Evolutionary conservation across 345 rosid species (phyloP).

Genomic region (Populus alba): DNA sequence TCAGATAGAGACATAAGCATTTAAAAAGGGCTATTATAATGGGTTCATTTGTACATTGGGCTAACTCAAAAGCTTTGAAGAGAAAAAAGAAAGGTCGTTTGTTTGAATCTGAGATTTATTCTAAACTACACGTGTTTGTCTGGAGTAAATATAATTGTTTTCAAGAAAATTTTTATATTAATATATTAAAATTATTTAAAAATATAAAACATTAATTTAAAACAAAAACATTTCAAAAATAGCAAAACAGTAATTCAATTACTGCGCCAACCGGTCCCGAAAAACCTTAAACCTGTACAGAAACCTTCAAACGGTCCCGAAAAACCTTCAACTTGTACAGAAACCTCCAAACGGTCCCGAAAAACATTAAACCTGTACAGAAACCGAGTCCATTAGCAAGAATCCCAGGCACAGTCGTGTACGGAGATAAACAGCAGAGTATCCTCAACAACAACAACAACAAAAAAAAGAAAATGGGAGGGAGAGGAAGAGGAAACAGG

Average conservation of each 20-base stretch:
- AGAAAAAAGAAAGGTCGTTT: not conserved
- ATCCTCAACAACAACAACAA: not conserved
- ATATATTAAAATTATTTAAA: no score
- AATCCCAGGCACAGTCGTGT: not conserved
- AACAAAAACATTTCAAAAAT: no score
- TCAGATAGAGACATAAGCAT: not conserved
- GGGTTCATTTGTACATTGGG: not conserved
- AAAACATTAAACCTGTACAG: not conserved
- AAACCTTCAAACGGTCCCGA: not conserved
- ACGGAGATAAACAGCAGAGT: not conserved
- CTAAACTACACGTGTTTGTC: not conserved
- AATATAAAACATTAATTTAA: no score
- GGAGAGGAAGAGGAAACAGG: conserved; percentile 57
- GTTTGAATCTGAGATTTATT: not conserved
- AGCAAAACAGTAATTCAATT: no score
- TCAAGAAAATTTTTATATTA: no score
- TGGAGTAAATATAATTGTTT: not conserved
- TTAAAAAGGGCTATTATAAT: not conserved
- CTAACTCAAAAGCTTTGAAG: not conserved
- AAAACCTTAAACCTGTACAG: not conserved
- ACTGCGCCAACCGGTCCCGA: no score
- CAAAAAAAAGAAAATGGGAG: conserved; percentile 26
- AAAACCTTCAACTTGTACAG: not conserved
- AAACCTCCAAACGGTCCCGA: not conserved
- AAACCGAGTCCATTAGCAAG: not conserved